Base-by-base conservation (phyloP, 805 yeast species). In the Kuraishia capsulata region DNA sequence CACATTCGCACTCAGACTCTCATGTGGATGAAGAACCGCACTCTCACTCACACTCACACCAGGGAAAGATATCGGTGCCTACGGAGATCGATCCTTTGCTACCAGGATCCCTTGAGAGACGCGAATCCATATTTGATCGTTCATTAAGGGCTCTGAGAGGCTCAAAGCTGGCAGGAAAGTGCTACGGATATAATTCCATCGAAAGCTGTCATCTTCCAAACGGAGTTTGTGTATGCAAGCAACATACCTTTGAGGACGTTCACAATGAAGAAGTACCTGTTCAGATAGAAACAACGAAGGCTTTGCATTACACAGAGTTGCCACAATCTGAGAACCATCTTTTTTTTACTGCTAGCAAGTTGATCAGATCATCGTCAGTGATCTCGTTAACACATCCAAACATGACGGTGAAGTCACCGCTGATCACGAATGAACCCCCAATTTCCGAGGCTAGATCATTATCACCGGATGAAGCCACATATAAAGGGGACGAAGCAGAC, bases 321-420 rank as follows among this genome's bases (percentile, higher is more conserved):
- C 65, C 65, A 16, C 42, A 52, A 6, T 45, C 53, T n/a, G 66
- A 61, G 32, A 59, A 60, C 40, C 35, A 53, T 13, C 26, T 61
- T 24, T 60, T 57, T 35, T 52, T 61, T 39, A 37, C 33, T 30
- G 45, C 43, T 37, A 43, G 52, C 33, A 47, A 48, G 19, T 43
- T 58, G 30, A 44, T 56, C 13, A 48, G 52, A 4, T 47, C 49
- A 5, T 47, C 46, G 29, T 36, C 51, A 4, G 54, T 54, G 36
- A 47, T 54, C 14, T 42, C 51, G 35, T 21, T 35, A 8, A 47
- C 50, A 34, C 57, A 44, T 34, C 64, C 63, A 5, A 55, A 54
- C 24, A 33, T 58, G 29, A 53, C 54, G 37, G 45, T 60, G 3
- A 45, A 46, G 14, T 61, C 65, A 4, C 65, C 64, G 4, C 41